Percentiles rank a stretch among this genome's conserved stretches.
These are phyloP conservation scores for Colletotrichum eleusines DNA, from an alignment of 2,329 filamentous ascomycete species.

Conservation along the genomic window DNA sequence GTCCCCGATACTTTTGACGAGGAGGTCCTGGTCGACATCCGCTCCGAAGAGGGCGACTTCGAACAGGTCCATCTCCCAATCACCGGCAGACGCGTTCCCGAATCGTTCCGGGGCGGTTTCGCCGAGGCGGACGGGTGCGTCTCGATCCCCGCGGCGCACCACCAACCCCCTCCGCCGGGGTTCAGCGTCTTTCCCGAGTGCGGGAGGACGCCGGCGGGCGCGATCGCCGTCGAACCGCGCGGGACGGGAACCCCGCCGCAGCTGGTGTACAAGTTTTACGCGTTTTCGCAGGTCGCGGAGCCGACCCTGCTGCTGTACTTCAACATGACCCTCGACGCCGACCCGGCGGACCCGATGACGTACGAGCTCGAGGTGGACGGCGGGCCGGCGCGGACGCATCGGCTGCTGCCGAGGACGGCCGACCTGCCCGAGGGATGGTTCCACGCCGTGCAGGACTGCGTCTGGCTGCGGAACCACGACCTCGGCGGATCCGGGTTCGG, in stretches of 20 bases:
- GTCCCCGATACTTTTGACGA: conserved; percentile 56
- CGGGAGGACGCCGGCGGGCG: conserved; percentile 46
- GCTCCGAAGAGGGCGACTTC: conserved; percentile 52
- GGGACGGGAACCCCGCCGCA: conserved; percentile 42
- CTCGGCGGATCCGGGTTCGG: conserved; percentile 42
- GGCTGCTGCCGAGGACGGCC: conserved; percentile 47
- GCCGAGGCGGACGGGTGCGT: conserved; percentile 51
- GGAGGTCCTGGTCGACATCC: conserved; percentile 54
- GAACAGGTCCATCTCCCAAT: conserved; percentile 51
- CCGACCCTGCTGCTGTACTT: conserved; percentile 52
- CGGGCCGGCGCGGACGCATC: conserved; percentile 48
- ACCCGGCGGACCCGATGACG: conserved; percentile 61
- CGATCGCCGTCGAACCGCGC: conserved; percentile 42
- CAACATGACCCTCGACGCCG: conserved; percentile 61
- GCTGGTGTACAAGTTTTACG: conserved; percentile 49
- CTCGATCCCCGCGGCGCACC: conserved; percentile 49
- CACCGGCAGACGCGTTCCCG: conserved; percentile 45
- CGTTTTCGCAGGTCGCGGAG: conserved; percentile 45
- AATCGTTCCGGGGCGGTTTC: conserved; percentile 50
- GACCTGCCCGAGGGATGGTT: conserved; percentile 63
- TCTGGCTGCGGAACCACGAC: conserved; percentile 59
- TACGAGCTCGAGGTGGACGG: conserved; percentile 64
- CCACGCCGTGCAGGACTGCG: conserved; percentile 60
- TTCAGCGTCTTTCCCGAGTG: conserved; percentile 49
- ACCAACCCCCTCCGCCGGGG: conserved; percentile 23